Evolutionary conservation across 805 yeast species (phyloP).

Genomic region (Myxozyma mucilagina): DNA sequence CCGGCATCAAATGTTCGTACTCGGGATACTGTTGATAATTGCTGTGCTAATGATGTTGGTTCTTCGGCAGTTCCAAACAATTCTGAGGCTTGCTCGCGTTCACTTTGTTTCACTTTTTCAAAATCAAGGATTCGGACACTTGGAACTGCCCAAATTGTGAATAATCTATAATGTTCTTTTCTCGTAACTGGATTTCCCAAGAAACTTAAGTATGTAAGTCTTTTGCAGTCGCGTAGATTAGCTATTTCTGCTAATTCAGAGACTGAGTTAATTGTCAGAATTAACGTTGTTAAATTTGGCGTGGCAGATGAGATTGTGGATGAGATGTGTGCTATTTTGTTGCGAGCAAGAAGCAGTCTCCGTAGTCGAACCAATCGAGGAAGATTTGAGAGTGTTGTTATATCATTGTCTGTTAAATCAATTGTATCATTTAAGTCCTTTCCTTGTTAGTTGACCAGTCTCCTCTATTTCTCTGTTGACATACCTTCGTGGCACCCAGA

Average conservation of each 20-base stretch:
- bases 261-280: constrained; percentile 56
- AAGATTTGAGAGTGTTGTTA: constrained; percentile 54
- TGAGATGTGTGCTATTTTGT: constrained; percentile 52
- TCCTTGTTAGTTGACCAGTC: background rate
- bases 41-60: constrained; percentile 39
- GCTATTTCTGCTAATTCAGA: constrained; percentile 48
- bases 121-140: constrained; percentile 66
- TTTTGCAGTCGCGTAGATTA: constrained; percentile 44
- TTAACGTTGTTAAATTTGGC: constrained; percentile 54
- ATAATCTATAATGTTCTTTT: constrained; percentile 54
- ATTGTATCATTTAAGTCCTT: constrained; percentile 53
- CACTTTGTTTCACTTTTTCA: constrained; percentile 56
- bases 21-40: constrained; percentile 4
- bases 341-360: constrained; percentile 63
- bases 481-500: constrained; percentile 42
- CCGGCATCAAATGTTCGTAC: constrained; percentile 37
- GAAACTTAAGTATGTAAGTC: constrained; percentile 53
- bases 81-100: constrained; percentile 50
- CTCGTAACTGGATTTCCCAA: constrained; percentile 42
- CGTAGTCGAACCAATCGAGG: constrained; percentile 49
- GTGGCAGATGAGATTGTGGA: constrained; percentile 41
- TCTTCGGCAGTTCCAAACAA: constrained; percentile 44
- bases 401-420: constrained; percentile 75
- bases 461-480: background rate
- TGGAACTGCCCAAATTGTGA: constrained; percentile 65